A percentile compares a stretch with the other conserved stretches of the same genome.
phyloP scores from a whole-genome alignment of 2,329 filamentous ascomycete genomes.

The Pseudogymnoascus sp. region DNA sequence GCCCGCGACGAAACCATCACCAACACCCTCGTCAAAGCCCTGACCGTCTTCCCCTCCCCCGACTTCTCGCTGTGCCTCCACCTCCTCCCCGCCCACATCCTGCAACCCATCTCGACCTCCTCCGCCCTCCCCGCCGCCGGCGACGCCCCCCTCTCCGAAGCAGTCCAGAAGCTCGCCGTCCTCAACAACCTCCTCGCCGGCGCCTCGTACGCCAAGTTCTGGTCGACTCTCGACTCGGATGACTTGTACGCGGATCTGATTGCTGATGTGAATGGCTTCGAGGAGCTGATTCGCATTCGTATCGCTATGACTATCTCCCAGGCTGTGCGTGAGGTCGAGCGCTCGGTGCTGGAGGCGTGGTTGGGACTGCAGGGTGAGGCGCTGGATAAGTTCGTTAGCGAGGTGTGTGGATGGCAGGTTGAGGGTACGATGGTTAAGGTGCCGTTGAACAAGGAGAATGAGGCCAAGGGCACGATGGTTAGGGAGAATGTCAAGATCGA shows the following conservation, averaged over 20 bases:
- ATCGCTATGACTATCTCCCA: slow-evolving; percentile 84
- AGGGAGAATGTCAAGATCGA: slow-evolving; percentile 91
- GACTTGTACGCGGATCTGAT: slow-evolving; percentile 93
- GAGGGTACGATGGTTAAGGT: slow-evolving; percentile 59
- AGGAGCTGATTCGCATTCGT: slow-evolving; percentile 82
- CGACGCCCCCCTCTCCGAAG: slow-evolving; percentile 69
- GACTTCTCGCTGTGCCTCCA: slow-evolving; percentile 93
- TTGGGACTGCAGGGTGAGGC: slow-evolving; percentile 60
- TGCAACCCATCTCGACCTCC: slow-evolving; percentile 48
- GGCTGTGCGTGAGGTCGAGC: slow-evolving; percentile 63
- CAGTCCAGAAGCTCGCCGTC: slow-evolving; percentile 59
- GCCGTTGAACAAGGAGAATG: slow-evolving; percentile 91
- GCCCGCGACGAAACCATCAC: slow-evolving; percentile 95
- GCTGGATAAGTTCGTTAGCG: slow-evolving; percentile 69
- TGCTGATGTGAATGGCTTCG: slow-evolving; percentile 89
- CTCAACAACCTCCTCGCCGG: slow-evolving; percentile 76
- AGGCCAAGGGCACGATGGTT: slow-evolving; percentile 91
- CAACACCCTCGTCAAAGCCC: slow-evolving; percentile 96
- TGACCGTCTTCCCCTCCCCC: slow-evolving; percentile 92
- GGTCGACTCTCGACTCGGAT: slow-evolving; percentile 84
- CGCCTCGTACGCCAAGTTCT: slow-evolving; percentile 87
- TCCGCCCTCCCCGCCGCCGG: slow-evolving; percentile 43
- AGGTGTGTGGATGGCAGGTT: slow-evolving; percentile 81
- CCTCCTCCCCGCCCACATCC: slow-evolving; percentile 78
- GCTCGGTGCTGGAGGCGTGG: slow-evolving; percentile 64